Evolutionary conservation across 208 protist species (phyloP).

Genomic region (Wallacemonas sp.): DNA sequence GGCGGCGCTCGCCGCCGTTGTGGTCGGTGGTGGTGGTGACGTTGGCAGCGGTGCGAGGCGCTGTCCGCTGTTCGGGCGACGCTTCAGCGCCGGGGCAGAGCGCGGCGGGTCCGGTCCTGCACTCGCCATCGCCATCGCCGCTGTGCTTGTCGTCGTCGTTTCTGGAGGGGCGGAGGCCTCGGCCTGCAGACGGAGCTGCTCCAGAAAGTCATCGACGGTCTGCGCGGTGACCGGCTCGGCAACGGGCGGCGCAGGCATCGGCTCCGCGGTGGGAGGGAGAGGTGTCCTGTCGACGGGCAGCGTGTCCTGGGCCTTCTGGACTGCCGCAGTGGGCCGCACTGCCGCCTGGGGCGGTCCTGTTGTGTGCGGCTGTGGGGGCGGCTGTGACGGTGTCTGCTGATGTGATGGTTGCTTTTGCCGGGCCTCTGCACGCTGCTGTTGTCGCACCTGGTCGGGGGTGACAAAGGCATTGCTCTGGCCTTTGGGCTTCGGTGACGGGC

Average conservation of each 20-base stretch:
- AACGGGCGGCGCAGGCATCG: no score
- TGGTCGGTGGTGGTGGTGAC: background rate
- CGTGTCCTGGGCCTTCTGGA: no score
- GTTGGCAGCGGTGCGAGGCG: constrained; percentile 8
- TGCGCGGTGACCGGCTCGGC: background rate
- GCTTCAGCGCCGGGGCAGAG: background rate
- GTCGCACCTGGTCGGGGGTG: background rate
- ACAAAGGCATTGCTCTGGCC: background rate
- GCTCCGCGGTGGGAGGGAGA: no score
- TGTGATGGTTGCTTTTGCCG: background rate
- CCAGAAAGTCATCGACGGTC: constrained; percentile 4
- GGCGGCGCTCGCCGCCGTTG: background rate
- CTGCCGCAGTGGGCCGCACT: no score
- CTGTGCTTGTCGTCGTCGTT: no score
- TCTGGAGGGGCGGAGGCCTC: no score
- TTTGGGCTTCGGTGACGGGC: background rate
- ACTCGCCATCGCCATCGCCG: no score
- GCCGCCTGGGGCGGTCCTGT: background rate
- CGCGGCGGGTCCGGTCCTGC: no score
- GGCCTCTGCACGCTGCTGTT: background rate
- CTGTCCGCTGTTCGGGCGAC: constrained; percentile 22
- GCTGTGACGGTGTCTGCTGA: background rate
- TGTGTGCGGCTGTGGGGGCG: background rate
- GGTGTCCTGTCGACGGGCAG: no score
- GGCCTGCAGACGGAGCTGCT: background rate